A percentile compares a stretch with the other conserved stretches of the same genome.
These are phyloP conservation scores for Termitomyces sp. DNA, from an alignment of 768 basidiomycete genomes.

Conservation along the genomic window DNA sequence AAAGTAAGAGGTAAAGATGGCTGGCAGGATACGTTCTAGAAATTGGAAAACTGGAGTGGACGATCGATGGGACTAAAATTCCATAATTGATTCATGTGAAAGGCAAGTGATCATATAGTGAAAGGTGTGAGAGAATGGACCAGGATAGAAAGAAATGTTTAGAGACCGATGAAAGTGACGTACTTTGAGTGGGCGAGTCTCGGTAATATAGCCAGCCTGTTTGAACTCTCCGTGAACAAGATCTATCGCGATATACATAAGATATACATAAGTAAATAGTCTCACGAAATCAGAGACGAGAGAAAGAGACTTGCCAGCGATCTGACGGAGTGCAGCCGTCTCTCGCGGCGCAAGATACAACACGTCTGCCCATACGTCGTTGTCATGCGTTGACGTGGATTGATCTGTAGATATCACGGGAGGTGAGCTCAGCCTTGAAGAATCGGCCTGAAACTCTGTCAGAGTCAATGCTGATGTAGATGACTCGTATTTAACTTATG, in stretches of 20 bases:
- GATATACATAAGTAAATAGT: neutral
- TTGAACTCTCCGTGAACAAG: conserved; percentile 34
- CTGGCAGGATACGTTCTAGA: no score
- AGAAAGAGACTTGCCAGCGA: conserved; percentile 22
- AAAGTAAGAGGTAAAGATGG: no score
- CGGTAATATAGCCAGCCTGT: conserved; percentile 36
- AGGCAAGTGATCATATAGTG: no score
- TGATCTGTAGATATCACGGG: neutral
- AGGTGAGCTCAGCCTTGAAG: no score
- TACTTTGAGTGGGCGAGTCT: conserved; percentile 48
- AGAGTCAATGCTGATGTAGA: no score
- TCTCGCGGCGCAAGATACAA: conserved; percentile 49
- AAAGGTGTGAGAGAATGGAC: no score
- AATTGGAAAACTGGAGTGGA: no score
- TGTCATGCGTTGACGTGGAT: neutral
- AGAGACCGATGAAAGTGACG: neutral
- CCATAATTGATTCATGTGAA: no score
- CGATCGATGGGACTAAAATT: no score
- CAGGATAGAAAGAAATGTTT: no score
- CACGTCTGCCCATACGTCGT: conserved; percentile 39
- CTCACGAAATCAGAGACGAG: neutral
- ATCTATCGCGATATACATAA: conserved; percentile 22
- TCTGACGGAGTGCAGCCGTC: conserved; percentile 20
- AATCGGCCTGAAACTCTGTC: no score
- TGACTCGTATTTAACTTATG: no score